These are phyloP conservation scores for Triticum urartu DNA, from an alignment of 176 grass and related monocot genomes.

Conservation along the genomic window DNA sequence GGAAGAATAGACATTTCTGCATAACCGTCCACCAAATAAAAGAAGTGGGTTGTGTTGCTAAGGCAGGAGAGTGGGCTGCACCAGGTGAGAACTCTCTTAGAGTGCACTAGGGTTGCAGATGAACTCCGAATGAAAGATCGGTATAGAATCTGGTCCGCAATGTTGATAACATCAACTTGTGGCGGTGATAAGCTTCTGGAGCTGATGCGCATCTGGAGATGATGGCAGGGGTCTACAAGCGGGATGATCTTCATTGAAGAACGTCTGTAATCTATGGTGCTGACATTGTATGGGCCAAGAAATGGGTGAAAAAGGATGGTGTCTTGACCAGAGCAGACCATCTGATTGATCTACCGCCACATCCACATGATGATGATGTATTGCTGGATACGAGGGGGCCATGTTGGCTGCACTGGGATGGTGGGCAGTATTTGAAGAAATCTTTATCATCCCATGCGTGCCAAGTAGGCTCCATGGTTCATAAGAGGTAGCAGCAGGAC, in stretches of 20 bases:
- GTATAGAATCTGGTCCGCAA: too few species aligned
- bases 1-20: background rate
- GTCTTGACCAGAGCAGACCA: slow-evolving; percentile 43
- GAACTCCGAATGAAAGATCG: too few species aligned
- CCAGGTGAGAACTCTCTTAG: background rate
- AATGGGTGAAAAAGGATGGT: slow-evolving; percentile 36
- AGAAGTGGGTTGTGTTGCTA: background rate
- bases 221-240: background rate
- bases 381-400: slow-evolving; percentile 20
- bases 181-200: background rate
- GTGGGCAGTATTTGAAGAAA: slow-evolving; percentile 6
- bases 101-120: background rate
- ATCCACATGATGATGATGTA: background rate
- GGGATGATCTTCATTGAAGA: background rate
- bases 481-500: background rate
- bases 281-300: background rate
- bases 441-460: slow-evolving; percentile 14
- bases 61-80: background rate
- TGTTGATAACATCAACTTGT: too few species aligned
- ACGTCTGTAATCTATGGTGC: background rate
- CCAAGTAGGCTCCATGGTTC: background rate
- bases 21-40: background rate
- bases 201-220: background rate
- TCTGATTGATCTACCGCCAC: background rate
- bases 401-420: background rate